Conservation (phyloP, 305 asterid genomes). For the Withania somnifera region DNA sequence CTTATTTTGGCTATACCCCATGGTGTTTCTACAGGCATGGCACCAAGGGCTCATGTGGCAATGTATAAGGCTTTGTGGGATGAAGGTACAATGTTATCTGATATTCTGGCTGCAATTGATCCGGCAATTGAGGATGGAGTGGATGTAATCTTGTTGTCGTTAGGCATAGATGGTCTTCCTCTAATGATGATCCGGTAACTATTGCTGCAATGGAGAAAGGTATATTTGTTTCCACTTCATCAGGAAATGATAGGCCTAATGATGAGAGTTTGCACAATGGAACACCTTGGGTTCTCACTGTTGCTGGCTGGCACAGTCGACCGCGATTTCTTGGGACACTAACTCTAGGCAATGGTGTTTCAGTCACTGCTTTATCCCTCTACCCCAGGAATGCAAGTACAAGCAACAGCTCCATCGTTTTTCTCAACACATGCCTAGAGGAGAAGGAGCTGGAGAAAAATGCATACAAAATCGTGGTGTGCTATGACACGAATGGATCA, state of each 20-base stretch:
- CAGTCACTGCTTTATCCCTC: conserved; percentile 30
- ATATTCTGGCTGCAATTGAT: conserved; percentile 68
- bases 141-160: conserved; percentile 54
- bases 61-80: conserved; percentile 73
- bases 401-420: conserved; percentile 17
- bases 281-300: conserved; percentile 61
- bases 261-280: conserved; percentile 38
- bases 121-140: conserved; percentile 65
- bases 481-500: conserved; percentile 34
- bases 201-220: conserved; percentile 54
- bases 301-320: conserved; percentile 60
- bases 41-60: conserved; percentile 63
- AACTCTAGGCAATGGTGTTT: conserved; percentile 27
- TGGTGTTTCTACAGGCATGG: conserved; percentile 54
- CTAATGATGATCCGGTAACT: conserved; percentile 36
- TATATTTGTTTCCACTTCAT: conserved; percentile 55
- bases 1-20: conserved; percentile 62
- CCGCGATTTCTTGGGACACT: conserved; percentile 32
- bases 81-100: conserved; percentile 45
- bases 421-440: conserved; percentile 10
- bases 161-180: conserved; percentile 27
- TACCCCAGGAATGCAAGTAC: conserved; percentile 30
- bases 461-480: conserved; percentile 30
- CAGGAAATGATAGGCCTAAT: conserved; percentile 49
- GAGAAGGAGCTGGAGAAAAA: conserved; percentile 8